Percentiles rank a stretch among this genome's conserved stretches.
Conservation (phyloP, 2,329 filamentous ascomycete genomes). For the Cladophialophora chaetospira region DNA sequence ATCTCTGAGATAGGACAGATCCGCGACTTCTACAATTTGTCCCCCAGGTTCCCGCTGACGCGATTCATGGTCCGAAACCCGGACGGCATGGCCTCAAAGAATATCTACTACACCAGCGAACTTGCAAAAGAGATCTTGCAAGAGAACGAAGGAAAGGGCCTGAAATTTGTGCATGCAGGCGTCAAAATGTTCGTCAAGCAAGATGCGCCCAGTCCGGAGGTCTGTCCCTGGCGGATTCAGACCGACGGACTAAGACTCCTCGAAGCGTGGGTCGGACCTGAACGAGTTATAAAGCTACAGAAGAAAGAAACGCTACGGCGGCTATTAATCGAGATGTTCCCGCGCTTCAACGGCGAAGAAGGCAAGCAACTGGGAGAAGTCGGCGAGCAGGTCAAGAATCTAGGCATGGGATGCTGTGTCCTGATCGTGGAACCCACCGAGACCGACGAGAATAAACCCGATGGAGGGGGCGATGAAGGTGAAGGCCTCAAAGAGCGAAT, state of each 20-base stretch:
- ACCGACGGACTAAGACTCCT: conserved; percentile 89
- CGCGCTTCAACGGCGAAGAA: conserved; percentile 73
- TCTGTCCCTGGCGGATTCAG: conserved; percentile 94
- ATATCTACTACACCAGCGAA: conserved; percentile 91
- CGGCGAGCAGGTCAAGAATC: conserved; percentile 74
- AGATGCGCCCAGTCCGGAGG: conserved; percentile 80
- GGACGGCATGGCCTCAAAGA: conserved; percentile 82
- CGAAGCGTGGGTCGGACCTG: conserved; percentile 82
- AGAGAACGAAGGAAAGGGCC: conserved; percentile 83
- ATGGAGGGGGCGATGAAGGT: too few relatives aligned
- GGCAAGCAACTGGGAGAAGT: conserved; percentile 83
- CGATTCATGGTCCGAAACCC: conserved; percentile 97
- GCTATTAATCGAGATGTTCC: conserved; percentile 95
- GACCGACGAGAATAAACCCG: conserved; percentile 38
- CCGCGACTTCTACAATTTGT: conserved; percentile 81
- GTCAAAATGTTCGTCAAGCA: conserved; percentile 99
- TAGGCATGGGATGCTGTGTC: conserved; percentile 90
- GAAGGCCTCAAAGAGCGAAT: conserved; percentile 73
- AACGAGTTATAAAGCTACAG: conserved; percentile 72
- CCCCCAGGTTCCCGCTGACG: conserved; percentile 79
- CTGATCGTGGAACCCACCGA: conserved; percentile 77
- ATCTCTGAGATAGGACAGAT: conserved; percentile 78
- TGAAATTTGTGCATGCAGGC: conserved; percentile 95
- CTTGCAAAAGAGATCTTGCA: conserved; percentile 82
- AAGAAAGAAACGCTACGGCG: conserved; percentile 78